Evolutionary conservation across 306 rosid genomes (phyloP).

Genomic region (Erythrophleum fordii): DNA sequence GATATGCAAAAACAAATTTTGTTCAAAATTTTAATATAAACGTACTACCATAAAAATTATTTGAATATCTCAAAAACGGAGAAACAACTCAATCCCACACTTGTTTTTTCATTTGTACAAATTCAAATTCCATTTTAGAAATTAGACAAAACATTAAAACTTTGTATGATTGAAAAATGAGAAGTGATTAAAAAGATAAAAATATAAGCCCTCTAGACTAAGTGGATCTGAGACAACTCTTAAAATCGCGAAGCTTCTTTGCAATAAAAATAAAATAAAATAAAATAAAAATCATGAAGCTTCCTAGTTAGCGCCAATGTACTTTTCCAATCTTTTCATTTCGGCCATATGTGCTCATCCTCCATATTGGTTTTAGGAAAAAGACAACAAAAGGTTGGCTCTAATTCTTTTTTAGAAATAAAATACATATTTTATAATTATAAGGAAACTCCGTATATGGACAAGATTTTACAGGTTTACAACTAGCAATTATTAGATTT

Average conservation of each 20-base stretch:
- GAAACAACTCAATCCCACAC: no score
- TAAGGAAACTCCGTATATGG: background rate
- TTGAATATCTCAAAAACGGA: no score
- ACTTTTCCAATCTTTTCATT: background rate
- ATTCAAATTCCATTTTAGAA: no score
- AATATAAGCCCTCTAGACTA: background rate
- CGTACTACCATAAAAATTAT: no score
- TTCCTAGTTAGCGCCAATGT: background rate
- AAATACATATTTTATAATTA: background rate
- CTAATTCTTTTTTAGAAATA: background rate
- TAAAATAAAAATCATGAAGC: background rate
- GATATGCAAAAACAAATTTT: no score
- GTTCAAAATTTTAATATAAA: no score
- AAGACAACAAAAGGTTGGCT: background rate
- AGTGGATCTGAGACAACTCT: background rate
- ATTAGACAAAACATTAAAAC: background rate
- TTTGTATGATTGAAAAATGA: background rate
- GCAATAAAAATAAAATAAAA: background rate
- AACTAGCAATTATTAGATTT: background rate
- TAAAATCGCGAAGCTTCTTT: background rate
- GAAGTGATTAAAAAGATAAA: background rate
- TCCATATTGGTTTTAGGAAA: background rate
- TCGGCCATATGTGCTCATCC: background rate
- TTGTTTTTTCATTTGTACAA: no score
- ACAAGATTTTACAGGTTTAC: background rate